Conservation (phyloP, 257 asterid genomes). For the Fraxinus anomala region DNA sequence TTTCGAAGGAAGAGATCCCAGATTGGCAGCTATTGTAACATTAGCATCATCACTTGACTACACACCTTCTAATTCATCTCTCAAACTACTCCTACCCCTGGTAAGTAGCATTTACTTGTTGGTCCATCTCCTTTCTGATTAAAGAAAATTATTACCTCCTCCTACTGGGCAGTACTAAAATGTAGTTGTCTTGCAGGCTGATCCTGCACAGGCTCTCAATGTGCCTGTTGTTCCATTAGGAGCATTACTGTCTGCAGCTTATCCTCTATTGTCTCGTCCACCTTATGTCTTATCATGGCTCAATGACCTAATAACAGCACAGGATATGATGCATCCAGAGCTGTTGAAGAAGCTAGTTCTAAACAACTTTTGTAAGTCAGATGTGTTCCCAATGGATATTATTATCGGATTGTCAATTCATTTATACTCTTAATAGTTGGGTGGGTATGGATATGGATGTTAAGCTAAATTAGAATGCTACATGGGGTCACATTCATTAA, state of each 20-base stretch:
- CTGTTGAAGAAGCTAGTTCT: constrained; percentile 82
- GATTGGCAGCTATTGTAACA: constrained; percentile 84
- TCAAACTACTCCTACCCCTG: constrained; percentile 79
- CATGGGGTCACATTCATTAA: not conserved
- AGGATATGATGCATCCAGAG: constrained; percentile 98
- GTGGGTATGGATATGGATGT: constrained; percentile 12
- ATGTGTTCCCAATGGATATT: not conserved
- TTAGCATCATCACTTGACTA: constrained; percentile 95
- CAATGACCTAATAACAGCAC: constrained; percentile 84
- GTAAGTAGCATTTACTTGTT: constrained; percentile 50
- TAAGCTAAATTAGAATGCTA: constrained; percentile 12
- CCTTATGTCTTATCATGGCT: constrained; percentile 89
- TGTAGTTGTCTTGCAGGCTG: constrained; percentile 64
- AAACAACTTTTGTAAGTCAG: constrained; percentile 83
- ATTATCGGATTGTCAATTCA: not conserved
- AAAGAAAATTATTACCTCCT: constrained; percentile 21
- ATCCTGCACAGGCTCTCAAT: constrained; percentile 92
- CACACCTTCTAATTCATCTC: constrained; percentile 79
- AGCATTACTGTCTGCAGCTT: constrained; percentile 83
- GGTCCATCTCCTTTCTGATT: constrained; percentile 13
- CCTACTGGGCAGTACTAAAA: constrained; percentile 8
- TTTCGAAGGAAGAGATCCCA: constrained; percentile 69
- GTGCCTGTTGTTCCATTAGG: constrained; percentile 98
- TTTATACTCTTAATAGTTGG: constrained; percentile 1
- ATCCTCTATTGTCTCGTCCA: constrained; percentile 89